Evolutionary conservation across 2,329 filamentous ascomycete species (phyloP).

Genomic region (Fusarium sp.): DNA sequence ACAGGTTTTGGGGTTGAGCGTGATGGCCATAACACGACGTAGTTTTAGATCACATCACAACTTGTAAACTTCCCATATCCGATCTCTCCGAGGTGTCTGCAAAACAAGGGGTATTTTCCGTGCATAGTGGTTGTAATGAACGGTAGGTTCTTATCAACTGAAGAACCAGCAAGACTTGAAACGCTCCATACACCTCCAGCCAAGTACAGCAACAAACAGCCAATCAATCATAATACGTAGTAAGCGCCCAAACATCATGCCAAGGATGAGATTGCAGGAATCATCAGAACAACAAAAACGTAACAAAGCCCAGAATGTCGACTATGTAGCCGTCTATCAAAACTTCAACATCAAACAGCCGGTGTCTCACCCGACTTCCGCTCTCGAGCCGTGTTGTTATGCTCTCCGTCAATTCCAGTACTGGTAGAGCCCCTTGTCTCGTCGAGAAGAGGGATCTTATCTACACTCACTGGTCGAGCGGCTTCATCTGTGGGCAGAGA

Average conservation of each 20-base stretch:
- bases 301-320: background rate
- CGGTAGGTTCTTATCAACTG: background rate
- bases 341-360: background rate
- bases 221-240: background rate
- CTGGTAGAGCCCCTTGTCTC: constrained; percentile 49
- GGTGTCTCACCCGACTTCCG: constrained; percentile 50
- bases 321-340: background rate
- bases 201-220: background rate
- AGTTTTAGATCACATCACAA: background rate
- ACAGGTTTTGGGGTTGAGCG: background rate
- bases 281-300: background rate
- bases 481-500: constrained; percentile 30
- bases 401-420: constrained; percentile 55
- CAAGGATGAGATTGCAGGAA: constrained; percentile 5
- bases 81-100: background rate
- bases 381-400: constrained; percentile 57
- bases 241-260: background rate
- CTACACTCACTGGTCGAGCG: constrained; percentile 51
- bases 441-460: constrained; percentile 66
- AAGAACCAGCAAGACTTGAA: background rate
- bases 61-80: background rate
- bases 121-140: constrained; percentile 1
- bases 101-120: background rate
- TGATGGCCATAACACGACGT: background rate
- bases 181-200: constrained; percentile 1